A percentile compares a stretch with the other conserved stretches of the same genome.
These are phyloP conservation scores for Anthostomella pinea DNA, from an alignment of 2,329 filamentous ascomycete genomes.

Conservation along the genomic window DNA sequence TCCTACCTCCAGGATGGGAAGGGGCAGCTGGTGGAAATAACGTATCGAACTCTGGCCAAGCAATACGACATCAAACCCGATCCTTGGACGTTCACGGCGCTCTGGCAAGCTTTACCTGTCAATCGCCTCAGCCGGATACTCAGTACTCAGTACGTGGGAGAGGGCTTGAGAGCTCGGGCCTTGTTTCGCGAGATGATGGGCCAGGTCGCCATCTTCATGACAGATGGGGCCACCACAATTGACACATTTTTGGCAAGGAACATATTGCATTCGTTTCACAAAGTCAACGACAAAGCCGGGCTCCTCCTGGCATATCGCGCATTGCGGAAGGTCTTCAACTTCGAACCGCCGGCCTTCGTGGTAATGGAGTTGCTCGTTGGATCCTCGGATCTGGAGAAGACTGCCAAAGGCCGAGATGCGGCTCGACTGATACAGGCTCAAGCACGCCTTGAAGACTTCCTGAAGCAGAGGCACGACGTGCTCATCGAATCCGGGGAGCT, in stretches of 20 bases:
- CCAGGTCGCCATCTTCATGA: constrained; percentile 44
- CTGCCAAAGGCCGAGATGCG: constrained; percentile 38
- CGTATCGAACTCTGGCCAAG: constrained; percentile 54
- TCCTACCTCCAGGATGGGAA: constrained; percentile 61
- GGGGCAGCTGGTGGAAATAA: constrained; percentile 49
- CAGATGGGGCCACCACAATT: constrained; percentile 31
- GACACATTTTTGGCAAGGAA: constrained; percentile 48
- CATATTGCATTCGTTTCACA: constrained; percentile 50
- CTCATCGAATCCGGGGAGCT: constrained; percentile 30
- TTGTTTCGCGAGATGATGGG: constrained; percentile 50
- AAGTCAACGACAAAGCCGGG: constrained; percentile 42
- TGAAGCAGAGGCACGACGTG: constrained; percentile 28
- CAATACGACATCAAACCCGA: constrained; percentile 56
- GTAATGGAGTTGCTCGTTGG: constrained; percentile 46
- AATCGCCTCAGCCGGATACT: constrained; percentile 44
- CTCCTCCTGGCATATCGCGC: constrained; percentile 45
- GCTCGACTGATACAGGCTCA: constrained; percentile 42
- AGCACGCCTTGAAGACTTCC: constrained; percentile 39
- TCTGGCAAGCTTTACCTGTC: constrained; percentile 59
- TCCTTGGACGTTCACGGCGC: constrained; percentile 64
- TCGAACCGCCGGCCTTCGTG: constrained; percentile 43
- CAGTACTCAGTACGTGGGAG: constrained; percentile 26
- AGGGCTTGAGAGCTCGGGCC: constrained; percentile 36
- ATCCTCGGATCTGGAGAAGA: constrained; percentile 39
- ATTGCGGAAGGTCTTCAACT: constrained; percentile 42